Evolutionary conservation across 1,284 basidiomycete species (phyloP), one percentile per base, ranked within the genome.

Genomic region (Ustilago sp.): DNA sequence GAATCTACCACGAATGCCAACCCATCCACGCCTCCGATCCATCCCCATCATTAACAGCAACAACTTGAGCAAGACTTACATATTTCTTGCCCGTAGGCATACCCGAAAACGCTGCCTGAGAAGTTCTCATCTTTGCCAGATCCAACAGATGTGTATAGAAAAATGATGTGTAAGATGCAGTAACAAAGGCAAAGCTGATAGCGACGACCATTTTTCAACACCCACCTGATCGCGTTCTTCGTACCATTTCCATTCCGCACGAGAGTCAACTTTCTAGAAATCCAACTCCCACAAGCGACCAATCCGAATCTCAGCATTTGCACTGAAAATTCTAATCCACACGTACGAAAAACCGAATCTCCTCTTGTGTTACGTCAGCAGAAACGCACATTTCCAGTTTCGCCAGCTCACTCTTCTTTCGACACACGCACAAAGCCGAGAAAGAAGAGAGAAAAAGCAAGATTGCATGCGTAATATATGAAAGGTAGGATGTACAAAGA

Each of bases 41-140:
- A 4, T 28, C 11, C 5, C 34, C 32, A 32, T 53, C 5, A n/a
- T 13, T 34, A 7, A n/a, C 0, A 19, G n/a, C 36, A 38, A 3
- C 51, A 1, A 2, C 19, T 13, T 17, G 19, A 31, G 1, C 3
- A 31, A 39, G 45, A 77, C 78, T 71, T 73, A 80, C 80, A 65
- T 79, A 83, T 73, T 81, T 83, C 63, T 75, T 76, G 70, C 82
- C 82, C 53, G 82, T 81, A 59, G 82, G 82, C 82, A 83, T 83
- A 34, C 79, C 79, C 48, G 78, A 79, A 61, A 79, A 72, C 12
- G 61, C 36, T 35, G 68, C 67, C 61, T 74, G 79, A 73, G 79
- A 76, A 57, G 75, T 70, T 35, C 75, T 62, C 79, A 80, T 80
- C 36, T 7, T 77, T 45, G 39, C 38, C 28, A 52, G 48, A n/a